Conservation (phyloP, 2,329 filamentous ascomycete genomes). For the Pseudogymnoascus sp. region DNA sequence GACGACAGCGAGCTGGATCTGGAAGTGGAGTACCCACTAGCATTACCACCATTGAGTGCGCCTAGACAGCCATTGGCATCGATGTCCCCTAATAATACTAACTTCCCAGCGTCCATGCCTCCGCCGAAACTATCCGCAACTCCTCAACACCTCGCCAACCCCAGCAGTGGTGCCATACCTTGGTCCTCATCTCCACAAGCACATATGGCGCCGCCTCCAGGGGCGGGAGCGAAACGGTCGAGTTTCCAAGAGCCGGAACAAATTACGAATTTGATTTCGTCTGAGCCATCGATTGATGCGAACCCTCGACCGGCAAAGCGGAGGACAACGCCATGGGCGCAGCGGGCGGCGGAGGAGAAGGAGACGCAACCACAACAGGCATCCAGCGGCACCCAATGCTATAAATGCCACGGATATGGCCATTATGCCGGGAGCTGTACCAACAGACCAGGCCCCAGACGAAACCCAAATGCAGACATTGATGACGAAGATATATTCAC, state of each 20-base stretch:
- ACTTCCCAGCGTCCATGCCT: slow-evolving; percentile 12
- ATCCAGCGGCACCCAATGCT: not conserved
- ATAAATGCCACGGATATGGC: not conserved
- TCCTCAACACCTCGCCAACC: not conserved
- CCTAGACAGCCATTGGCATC: not conserved
- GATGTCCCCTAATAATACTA: not conserved
- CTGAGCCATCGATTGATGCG: slow-evolving; percentile 11
- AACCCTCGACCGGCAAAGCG: slow-evolving; percentile 32
- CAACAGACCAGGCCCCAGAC: not conserved
- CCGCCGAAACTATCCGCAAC: not conserved
- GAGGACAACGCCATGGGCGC: slow-evolving; percentile 27
- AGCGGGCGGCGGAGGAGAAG: slow-evolving; percentile 28
- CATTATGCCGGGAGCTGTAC: not conserved
- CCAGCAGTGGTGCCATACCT: slow-evolving; percentile 26
- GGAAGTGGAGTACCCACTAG: slow-evolving; percentile 55
- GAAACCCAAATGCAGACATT: not conserved
- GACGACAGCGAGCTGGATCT: slow-evolving; percentile 72
- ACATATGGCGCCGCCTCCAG: slow-evolving; percentile 32
- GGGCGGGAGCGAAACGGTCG: slow-evolving; percentile 15
- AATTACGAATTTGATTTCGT: slow-evolving; percentile 6
- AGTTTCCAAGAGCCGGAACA: slow-evolving; percentile 13
- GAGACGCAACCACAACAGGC: not conserved
- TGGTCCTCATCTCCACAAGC: slow-evolving; percentile 41
- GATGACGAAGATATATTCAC: not conserved
- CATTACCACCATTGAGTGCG: slow-evolving; percentile 11